Conservation (phyloP, 1,139 yeast species). For the Blastobotrys arbuscula region DNA sequence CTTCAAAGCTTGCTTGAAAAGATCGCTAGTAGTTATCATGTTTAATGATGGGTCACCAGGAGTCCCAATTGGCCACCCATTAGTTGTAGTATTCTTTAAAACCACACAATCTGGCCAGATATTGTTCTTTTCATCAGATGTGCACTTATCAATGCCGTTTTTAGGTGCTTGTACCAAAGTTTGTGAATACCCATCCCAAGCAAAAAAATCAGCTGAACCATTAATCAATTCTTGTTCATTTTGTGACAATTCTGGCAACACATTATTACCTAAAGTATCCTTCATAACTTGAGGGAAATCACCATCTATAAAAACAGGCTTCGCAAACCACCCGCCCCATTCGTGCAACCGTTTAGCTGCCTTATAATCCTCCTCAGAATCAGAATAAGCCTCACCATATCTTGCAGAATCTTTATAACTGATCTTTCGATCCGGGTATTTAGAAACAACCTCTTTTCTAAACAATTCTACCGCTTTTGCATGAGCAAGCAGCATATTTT, state of each 20-base stretch:
- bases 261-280: constrained; percentile 23
- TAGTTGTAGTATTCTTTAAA: constrained; percentile 14
- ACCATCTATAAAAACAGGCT: constrained; percentile 31
- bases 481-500: constrained; percentile 33
- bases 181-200: constrained; percentile 35
- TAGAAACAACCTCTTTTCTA: constrained; percentile 30
- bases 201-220: constrained; percentile 32
- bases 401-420: constrained; percentile 24
- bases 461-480: constrained; percentile 32
- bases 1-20: constrained; percentile 16
- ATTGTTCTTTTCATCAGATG: constrained; percentile 11
- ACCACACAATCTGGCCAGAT: constrained; percentile 19
- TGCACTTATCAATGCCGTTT: constrained; percentile 16
- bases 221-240: constrained; percentile 29
- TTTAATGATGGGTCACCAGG: constrained; percentile 25
- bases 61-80: constrained; percentile 32
- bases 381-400: constrained; percentile 17
- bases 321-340: constrained; percentile 29
- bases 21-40: constrained; percentile 16
- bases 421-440: constrained; percentile 26
- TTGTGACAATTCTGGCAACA: constrained; percentile 26
- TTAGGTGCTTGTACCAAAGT: constrained; percentile 28
- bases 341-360: constrained; percentile 35
- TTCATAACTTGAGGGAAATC: constrained; percentile 24
- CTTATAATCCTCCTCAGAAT: constrained; percentile 4